These are phyloP conservation scores for Adansonia madagascariensis DNA, from an alignment of 441 rosid genomes.

Conservation along the genomic window DNA sequence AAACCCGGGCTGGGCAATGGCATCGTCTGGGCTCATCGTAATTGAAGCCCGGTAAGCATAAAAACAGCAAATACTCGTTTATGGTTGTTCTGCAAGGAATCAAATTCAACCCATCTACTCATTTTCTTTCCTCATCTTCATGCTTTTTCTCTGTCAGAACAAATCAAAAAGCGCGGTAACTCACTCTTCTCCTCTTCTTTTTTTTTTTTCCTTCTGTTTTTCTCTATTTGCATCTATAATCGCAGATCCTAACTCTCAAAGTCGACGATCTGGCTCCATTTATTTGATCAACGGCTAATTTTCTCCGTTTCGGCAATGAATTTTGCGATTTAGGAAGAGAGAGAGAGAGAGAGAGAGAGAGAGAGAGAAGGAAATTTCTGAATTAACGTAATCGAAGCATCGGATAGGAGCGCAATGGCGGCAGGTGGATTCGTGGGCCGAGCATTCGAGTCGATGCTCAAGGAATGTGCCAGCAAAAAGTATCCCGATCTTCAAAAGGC, in stretches of 20 bases:
- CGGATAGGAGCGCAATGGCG: conserved; percentile 53
- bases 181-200: background rate
- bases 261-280: conserved; percentile 20
- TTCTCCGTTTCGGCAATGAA: background rate
- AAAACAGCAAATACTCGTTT: background rate
- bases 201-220: background rate
- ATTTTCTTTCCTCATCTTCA: conserved; percentile 36
- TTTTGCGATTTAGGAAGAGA: conserved; percentile 2
- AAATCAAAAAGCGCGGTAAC: background rate
- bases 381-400: background rate
- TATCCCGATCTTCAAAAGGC: conserved; percentile 86
- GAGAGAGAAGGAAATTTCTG: background rate
- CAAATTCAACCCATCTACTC: conserved; percentile 16
- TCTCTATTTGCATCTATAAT: background rate
- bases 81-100: background rate
- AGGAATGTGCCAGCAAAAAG: conserved; percentile 88
- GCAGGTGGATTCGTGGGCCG: conserved; percentile 98
- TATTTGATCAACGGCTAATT: background rate
- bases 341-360: background rate
- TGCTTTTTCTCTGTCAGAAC: background rate
- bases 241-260: conserved; percentile 6
- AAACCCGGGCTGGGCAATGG: conserved; percentile 21
- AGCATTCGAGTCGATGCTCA: conserved; percentile 94
- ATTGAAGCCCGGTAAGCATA: conserved; percentile 19
- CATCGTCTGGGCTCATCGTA: conserved; percentile 23